These are phyloP conservation scores for Cenchrus fungigraminus DNA, from an alignment of 176 grass and related monocot species.

Conservation along the genomic window DNA sequence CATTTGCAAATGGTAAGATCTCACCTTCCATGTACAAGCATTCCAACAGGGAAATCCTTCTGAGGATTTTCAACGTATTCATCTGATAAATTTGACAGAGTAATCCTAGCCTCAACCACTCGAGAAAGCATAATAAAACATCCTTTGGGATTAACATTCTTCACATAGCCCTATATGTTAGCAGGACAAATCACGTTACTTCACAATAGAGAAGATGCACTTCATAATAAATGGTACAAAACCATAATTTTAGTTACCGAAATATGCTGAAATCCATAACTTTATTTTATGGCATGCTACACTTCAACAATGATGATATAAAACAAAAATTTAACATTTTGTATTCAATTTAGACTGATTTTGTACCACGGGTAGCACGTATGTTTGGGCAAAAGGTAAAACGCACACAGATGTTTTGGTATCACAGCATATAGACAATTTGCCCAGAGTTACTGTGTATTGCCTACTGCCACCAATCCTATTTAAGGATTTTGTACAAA, in stretches of 20 bases:
- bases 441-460: neutral
- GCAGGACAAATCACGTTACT: slow-evolving; percentile 10
- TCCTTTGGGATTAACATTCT: slow-evolving; percentile 84
- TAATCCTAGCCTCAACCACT: slow-evolving; percentile 77
- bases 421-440: slow-evolving; percentile 6
- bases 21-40: slow-evolving; percentile 87
- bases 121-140: slow-evolving; percentile 94
- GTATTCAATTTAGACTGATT: neutral
- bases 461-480: neutral
- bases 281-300: neutral
- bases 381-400: neutral
- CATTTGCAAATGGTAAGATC: slow-evolving; percentile 30
- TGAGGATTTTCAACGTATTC: slow-evolving; percentile 82
- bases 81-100: slow-evolving; percentile 87
- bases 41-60: slow-evolving; percentile 83
- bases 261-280: neutral
- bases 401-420: neutral
- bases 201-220: neutral
- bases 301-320: neutral
- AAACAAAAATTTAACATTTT: neutral
- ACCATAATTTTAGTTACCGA: neutral
- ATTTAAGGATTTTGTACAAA: neutral
- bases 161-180: slow-evolving; percentile 83
- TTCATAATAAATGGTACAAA: slow-evolving; percentile 9
- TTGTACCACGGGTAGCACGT: neutral